A percentile compares a stretch with the other conserved stretches of the same genome.
phyloP scores from a whole-genome alignment of 2,329 filamentous ascomycete genomes.

The Venturia asperata region DNA sequence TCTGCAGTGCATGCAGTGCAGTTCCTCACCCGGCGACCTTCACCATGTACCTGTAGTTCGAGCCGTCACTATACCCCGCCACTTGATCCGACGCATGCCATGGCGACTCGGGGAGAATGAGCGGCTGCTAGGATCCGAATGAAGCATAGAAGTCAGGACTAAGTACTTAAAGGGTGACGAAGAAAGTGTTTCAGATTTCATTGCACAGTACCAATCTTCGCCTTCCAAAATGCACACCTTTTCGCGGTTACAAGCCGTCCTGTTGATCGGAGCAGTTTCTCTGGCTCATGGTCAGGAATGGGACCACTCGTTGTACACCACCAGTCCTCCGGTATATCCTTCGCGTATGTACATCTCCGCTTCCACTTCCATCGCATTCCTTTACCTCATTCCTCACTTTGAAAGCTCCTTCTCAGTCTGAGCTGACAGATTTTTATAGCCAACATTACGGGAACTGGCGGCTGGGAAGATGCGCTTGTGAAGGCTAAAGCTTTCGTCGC shows the following conservation, averaged over 20 bases:
- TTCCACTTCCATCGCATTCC: not conserved
- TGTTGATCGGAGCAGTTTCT: not conserved
- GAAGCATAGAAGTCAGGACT: not conserved
- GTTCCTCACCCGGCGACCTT: not conserved
- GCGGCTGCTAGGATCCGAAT: not conserved
- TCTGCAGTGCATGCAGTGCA: not conserved
- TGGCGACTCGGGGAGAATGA: not conserved
- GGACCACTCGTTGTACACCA: slow-evolving; percentile 21
- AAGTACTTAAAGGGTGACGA: slow-evolving; percentile 2
- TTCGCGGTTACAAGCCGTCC: not conserved
- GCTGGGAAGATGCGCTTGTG: slow-evolving; percentile 35
- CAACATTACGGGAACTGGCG: slow-evolving; percentile 5
- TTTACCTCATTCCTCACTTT: not conserved
- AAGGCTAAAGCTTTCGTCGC: slow-evolving; percentile 35
- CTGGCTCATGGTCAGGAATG: slow-evolving; percentile 18
- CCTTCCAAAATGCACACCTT: not conserved
- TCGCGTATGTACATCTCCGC: slow-evolving; percentile 15
- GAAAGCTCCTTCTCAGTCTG: not conserved
- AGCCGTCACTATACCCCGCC: not conserved
- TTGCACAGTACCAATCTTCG: not conserved
- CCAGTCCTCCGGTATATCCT: slow-evolving; percentile 22
- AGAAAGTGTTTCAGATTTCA: no score
- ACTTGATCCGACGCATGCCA: not conserved
- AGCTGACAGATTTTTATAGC: slow-evolving; percentile 3
- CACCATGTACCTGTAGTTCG: not conserved